Evolutionary conservation across 179 eudicot species (phyloP).

Genomic region (Patellifolia procumbens): DNA sequence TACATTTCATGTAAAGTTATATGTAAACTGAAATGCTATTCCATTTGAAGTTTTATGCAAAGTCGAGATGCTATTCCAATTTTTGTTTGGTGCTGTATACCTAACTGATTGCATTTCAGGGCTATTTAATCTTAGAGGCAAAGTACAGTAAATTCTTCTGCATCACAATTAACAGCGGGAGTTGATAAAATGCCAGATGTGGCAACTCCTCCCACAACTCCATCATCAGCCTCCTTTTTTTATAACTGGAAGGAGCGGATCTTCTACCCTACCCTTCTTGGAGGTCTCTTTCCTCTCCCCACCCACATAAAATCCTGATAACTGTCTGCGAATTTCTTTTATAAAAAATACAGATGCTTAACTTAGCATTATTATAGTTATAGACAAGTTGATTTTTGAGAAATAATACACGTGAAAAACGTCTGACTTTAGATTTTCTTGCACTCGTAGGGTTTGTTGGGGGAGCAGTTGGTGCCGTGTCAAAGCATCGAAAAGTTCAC

Average conservation of each 20-base stretch:
- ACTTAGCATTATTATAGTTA: neutral
- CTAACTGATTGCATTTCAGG: neutral
- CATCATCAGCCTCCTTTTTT: slow-evolving; percentile 37
- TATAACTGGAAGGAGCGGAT: slow-evolving; percentile 56
- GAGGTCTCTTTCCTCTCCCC: slow-evolving; percentile 43
- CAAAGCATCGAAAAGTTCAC: slow-evolving; percentile 64
- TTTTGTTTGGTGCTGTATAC: neutral
- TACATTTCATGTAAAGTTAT: neutral
- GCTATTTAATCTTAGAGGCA: neutral
- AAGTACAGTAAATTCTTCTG: slow-evolving; percentile 19
- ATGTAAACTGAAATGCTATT: neutral
- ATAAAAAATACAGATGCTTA: neutral
- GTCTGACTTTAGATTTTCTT: neutral
- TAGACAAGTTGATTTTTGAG: neutral
- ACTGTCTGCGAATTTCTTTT: neutral
- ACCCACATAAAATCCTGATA: neutral
- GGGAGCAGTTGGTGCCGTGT: slow-evolving; percentile 60
- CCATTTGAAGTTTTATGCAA: neutral
- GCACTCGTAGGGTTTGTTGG: slow-evolving; percentile 62
- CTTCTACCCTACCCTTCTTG: slow-evolving; percentile 66
- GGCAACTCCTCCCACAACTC: slow-evolving; percentile 20
- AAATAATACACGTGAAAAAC: neutral
- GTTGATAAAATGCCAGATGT: slow-evolving; percentile 32
- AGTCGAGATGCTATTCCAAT: neutral
- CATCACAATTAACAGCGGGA: slow-evolving; percentile 4